phyloP scores from a whole-genome alignment of 768 basidiomycete species.

The Cyclocybe aegerita region DNA sequence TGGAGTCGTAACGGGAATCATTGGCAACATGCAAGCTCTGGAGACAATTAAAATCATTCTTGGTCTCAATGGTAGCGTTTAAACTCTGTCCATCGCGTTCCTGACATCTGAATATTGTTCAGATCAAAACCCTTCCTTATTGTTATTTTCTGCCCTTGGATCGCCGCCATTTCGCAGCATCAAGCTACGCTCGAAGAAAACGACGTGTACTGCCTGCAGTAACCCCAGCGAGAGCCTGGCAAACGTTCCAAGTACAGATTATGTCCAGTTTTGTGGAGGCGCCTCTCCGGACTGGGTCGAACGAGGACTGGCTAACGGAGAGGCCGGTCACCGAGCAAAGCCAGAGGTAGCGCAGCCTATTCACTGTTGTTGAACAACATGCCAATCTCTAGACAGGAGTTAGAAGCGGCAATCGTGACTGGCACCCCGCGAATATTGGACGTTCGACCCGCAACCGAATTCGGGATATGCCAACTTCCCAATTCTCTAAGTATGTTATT shows the following conservation, averaged over 20 bases:
- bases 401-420: constrained; percentile 38
- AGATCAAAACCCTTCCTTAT: constrained; percentile 65
- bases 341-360: constrained; percentile 34
- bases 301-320: constrained; percentile 45
- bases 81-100: neutral
- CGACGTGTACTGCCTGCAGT: constrained; percentile 78
- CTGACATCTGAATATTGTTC: neutral
- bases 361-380: neutral
- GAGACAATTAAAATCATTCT: constrained; percentile 82
- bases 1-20: constrained; percentile 85
- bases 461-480: constrained; percentile 81
- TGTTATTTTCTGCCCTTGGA: constrained; percentile 73
- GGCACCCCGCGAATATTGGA: constrained; percentile 56
- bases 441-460: constrained; percentile 78
- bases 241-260: constrained; percentile 46
- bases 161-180: constrained; percentile 76
- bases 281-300: constrained; percentile 63
- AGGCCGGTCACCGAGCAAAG: constrained; percentile 40
- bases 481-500: constrained; percentile 62
- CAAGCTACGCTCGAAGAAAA: constrained; percentile 72
- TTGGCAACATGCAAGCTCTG: constrained; percentile 87
- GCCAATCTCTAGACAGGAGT: constrained; percentile 38
- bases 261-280: constrained; percentile 87
- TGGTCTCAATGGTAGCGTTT: constrained; percentile 58
- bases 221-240: constrained; percentile 12